Evolutionary conservation across 176 grass and related monocot genomes (phyloP).

Genomic region (Puccinellia tenuiflora): DNA sequence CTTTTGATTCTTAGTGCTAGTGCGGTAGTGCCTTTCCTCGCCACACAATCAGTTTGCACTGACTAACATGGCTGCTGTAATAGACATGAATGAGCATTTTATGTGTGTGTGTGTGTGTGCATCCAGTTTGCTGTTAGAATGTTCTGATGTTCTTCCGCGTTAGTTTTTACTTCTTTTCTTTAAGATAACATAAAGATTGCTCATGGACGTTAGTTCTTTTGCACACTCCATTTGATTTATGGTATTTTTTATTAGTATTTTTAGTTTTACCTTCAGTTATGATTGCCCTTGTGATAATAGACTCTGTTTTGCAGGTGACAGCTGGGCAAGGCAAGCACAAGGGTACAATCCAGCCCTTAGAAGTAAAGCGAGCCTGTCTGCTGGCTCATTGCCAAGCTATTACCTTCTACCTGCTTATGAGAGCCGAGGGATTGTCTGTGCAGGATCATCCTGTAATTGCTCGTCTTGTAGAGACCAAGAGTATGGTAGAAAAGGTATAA

Average conservation of each 20-base stretch:
- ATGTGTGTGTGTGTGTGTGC: neutral
- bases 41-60: neutral
- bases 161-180: neutral
- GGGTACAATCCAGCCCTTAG: constrained; percentile 44
- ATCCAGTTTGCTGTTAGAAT: neutral
- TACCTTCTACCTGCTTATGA: constrained; percentile 94
- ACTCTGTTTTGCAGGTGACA: constrained; percentile 37
- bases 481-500: constrained; percentile 73
- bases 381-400: constrained; percentile 83
- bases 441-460: constrained; percentile 90
- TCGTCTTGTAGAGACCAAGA: constrained; percentile 82
- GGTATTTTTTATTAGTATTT: neutral
- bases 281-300: neutral
- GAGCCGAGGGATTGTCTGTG: constrained; percentile 73
- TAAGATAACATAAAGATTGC: neutral
- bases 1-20: neutral
- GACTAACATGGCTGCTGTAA: neutral
- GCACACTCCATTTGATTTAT: neutral
- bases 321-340: constrained; percentile 33
- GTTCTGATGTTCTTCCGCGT: neutral
- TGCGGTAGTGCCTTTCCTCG: neutral
- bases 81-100: neutral
- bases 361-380: constrained; percentile 69
- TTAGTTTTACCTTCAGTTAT: neutral
- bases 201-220: neutral